Conservation (phyloP, 208 protist genomes). For the Leishmania gerbilli region DNA sequence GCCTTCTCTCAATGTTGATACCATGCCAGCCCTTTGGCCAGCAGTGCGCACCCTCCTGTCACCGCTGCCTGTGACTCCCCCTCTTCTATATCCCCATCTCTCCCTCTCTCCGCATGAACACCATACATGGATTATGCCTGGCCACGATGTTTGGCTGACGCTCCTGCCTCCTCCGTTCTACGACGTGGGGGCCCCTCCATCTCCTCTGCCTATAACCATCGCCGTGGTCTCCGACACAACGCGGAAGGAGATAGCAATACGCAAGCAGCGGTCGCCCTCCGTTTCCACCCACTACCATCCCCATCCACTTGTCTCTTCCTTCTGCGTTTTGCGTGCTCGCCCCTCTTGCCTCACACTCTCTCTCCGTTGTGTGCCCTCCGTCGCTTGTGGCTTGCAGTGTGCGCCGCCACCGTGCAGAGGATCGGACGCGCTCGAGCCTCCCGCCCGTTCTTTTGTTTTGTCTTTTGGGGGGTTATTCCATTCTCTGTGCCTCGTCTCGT, state of each 20-base stretch:
- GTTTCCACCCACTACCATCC: background rate
- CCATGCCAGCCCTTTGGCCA: background rate
- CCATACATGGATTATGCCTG: background rate
- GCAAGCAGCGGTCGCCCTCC: background rate
- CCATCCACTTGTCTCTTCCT: background rate
- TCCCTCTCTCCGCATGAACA: background rate
- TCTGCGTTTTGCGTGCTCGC: no score
- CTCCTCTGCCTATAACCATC: background rate
- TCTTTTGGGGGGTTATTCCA: background rate
- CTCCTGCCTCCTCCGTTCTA: background rate
- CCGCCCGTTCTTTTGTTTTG: background rate
- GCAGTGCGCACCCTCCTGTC: background rate
- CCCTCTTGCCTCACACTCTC: no score
- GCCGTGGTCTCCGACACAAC: background rate
- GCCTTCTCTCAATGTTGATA: background rate
- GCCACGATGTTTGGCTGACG: background rate
- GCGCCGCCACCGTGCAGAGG: background rate
- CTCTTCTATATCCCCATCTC: background rate
- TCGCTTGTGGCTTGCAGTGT: background rate
- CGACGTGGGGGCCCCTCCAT: background rate
- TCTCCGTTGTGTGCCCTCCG: background rate
- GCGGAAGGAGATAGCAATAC: background rate
- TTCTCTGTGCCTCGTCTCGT: background rate
- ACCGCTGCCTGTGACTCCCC: no score
- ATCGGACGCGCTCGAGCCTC: background rate